phyloP scores from a whole-genome alignment of 2,329 filamentous ascomycete genomes.

The Plenodomus lindquistii region DNA sequence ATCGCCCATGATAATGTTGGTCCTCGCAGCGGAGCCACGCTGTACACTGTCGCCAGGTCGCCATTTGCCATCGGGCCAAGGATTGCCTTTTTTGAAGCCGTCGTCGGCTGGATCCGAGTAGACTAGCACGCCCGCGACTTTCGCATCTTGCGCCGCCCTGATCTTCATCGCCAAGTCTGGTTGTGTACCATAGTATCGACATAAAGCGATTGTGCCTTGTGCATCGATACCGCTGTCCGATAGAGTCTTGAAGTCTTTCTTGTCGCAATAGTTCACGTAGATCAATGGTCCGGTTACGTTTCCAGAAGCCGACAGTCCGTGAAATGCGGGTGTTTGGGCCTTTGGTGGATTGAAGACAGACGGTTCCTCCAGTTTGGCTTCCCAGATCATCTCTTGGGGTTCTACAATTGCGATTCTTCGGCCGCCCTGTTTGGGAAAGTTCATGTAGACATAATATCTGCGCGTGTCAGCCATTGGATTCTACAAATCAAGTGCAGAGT shows the following conservation, averaged over 20 bases:
- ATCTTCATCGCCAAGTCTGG: constrained; percentile 78
- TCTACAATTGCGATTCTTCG: constrained; percentile 80
- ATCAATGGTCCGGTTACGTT: constrained; percentile 84
- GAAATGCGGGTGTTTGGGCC: constrained; percentile 75
- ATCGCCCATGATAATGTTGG: constrained; percentile 84
- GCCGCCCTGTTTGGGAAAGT: constrained; percentile 80
- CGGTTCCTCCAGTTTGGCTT: constrained; percentile 82
- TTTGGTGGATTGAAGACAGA: constrained; percentile 63
- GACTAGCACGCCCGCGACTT: constrained; percentile 84
- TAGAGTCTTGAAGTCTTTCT: constrained; percentile 77
- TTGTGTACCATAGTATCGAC: constrained; percentile 77
- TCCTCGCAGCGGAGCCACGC: constrained; percentile 77
- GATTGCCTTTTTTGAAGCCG: constrained; percentile 73
- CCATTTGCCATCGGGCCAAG: constrained; percentile 76
- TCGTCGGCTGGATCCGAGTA: constrained; percentile 90
- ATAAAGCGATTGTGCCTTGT: constrained; percentile 79
- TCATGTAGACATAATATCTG: constrained; percentile 81
- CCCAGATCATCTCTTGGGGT: constrained; percentile 70
- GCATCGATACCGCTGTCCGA: constrained; percentile 72
- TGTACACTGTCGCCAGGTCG: constrained; percentile 84
- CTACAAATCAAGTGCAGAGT: not conserved
- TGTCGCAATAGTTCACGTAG: constrained; percentile 89
- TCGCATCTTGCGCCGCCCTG: constrained; percentile 84
- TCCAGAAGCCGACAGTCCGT: constrained; percentile 85
- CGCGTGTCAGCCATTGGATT: constrained; percentile 16